Evolutionary conservation across 2,329 filamentous ascomycete species (phyloP), one percentile per base, ranked within the genome.

Genomic region (Fusarium praegraminearum): DNA sequence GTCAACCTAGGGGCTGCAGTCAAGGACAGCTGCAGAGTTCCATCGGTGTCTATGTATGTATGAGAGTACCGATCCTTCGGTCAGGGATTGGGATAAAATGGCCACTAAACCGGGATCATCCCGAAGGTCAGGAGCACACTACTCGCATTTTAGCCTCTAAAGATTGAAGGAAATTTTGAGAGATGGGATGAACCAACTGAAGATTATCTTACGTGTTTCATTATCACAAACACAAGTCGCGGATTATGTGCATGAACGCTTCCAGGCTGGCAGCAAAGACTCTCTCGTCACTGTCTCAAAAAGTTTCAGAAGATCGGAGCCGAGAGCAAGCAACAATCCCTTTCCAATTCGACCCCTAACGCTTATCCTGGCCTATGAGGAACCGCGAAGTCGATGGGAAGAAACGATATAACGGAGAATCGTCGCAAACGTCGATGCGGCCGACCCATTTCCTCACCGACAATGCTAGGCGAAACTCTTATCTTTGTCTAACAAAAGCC

Each of bases 1-100:
- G 61, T 72, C 61, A 69, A 54, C 61, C 63, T 52, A 64, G 68
- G 54, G 60, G 60, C 41, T 68, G 43, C 65, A 67, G 41, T 55
- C 59, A 60, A 45, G 56, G 62, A 69, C 46, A 63, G 65, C 57
- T 71, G 62, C 67, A 67, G 63, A 62, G 65, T 73, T 57, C 64
- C 67, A 73, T 74, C 70, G 71, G 72, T 59, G 61, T 67, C 47
- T 44, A 54, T 65, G 16, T 38, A 51, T 40, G 44, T 46, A 46
- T n/a, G 56, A 72, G 63, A 65, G 56, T 58, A 69, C 70, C 65
- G 65, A 70, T 72, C 70, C 60, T 68, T 61, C 60, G 65, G 59
- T 65, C 71, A 72, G 60, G 70, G 70, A 65, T 73, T 70, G 36
- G 52, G 45, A 58, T 41, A 63, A 26, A 26, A 55, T 59, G 54